phyloP scores from a whole-genome alignment of 371 early-diverging fungal genomes.

The Mucor plumbeus region DNA sequence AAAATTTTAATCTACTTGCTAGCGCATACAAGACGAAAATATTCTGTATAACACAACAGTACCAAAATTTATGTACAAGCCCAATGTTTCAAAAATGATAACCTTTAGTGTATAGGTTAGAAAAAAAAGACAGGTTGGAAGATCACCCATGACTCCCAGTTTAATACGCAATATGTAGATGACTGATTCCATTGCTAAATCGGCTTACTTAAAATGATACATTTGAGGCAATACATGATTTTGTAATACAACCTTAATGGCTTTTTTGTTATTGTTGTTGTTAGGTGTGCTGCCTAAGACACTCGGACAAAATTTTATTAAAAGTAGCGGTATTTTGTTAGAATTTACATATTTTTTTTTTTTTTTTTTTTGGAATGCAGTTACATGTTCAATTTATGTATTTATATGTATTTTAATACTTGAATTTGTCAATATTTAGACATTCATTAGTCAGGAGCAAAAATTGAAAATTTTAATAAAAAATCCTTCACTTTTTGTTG shows the following conservation, averaged over 20 bases:
- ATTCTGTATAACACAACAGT: no score
- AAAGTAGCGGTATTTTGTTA: no score
- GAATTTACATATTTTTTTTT: neutral
- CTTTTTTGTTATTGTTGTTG: no score
- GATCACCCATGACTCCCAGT: slow-evolving; percentile 6
- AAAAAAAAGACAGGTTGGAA: slow-evolving; percentile 2
- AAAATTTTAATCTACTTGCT: no score
- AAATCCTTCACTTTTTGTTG: no score
- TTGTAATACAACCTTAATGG: neutral
- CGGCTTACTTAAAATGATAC: neutral
- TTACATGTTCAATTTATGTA: neutral
- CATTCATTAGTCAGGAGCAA: neutral
- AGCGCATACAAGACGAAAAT: no score
- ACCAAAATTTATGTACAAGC: neutral
- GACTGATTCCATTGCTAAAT: neutral
- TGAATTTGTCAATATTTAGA: neutral
- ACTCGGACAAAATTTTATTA: no score
- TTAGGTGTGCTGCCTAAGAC: no score
- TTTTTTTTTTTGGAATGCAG: neutral
- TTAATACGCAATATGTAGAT: neutral
- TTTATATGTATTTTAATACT: neutral
- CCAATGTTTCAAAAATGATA: neutral
- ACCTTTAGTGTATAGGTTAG: neutral
- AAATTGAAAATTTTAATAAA: no score
- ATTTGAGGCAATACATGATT: neutral